Evolutionary conservation across 2,329 filamentous ascomycete genomes (phyloP).

Genomic region (Fusarium nematophilum): DNA sequence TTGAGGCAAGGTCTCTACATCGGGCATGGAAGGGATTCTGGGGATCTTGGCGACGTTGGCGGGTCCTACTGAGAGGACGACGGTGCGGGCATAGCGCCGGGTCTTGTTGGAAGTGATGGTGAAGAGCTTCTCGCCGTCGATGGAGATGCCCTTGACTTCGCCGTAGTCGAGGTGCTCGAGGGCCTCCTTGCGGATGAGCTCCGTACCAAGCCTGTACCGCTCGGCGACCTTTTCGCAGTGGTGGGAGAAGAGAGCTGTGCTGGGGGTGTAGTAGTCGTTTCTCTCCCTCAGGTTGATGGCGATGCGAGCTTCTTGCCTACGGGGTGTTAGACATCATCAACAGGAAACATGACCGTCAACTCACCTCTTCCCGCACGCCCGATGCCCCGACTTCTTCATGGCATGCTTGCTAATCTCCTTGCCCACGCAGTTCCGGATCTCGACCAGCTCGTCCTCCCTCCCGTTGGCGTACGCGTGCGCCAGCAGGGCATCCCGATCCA

Average conservation of each 20-base stretch:
- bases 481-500: constrained; percentile 78
- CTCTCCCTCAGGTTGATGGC: constrained; percentile 74
- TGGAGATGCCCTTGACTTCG: constrained; percentile 56
- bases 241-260: constrained; percentile 68
- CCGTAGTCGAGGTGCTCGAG: constrained; percentile 72
- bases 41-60: constrained; percentile 69
- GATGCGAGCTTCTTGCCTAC: constrained; percentile 57
- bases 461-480: constrained; percentile 73
- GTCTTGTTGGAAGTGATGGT: constrained; percentile 68
- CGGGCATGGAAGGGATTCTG: constrained; percentile 48
- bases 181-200: constrained; percentile 70
- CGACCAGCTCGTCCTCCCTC: constrained; percentile 71
- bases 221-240: constrained; percentile 69
- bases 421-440: constrained; percentile 80
- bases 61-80: constrained; percentile 78
- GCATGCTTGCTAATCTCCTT: constrained; percentile 84
- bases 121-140: constrained; percentile 69
- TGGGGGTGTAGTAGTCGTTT: constrained; percentile 77
- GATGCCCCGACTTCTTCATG: constrained; percentile 68
- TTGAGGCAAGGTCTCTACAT: constrained; percentile 48
- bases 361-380: constrained; percentile 57
- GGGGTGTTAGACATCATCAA: not conserved
- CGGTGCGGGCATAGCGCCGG: constrained; percentile 67
- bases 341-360: constrained; percentile 10
- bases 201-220: constrained; percentile 59